Percentiles rank a stretch among this genome's conserved stretches.
phyloP scores from a whole-genome alignment of 164 flowering plant species.

The Buxus sempervirens region DNA sequence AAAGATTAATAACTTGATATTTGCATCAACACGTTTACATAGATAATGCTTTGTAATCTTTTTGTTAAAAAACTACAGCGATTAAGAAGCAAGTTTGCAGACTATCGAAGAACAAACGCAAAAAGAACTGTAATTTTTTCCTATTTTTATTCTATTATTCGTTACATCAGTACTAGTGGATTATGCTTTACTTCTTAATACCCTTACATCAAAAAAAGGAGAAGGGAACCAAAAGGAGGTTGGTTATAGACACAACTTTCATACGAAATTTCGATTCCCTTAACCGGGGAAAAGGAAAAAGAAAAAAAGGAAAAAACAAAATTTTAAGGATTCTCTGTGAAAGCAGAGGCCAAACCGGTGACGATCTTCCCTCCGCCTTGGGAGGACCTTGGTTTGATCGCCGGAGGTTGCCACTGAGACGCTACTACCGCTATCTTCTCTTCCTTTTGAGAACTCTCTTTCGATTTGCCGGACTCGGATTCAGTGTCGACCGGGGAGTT shows the following conservation, averaged over 20 bases:
- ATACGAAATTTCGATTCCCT: conserved; percentile 5
- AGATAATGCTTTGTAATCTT: too few relatives aligned
- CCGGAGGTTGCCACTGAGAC: conserved; percentile 60
- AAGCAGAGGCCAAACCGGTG: conserved; percentile 70
- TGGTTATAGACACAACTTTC: conserved; percentile 8
- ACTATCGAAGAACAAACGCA: neutral
- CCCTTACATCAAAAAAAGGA: conserved; percentile 42
- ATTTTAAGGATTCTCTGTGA: conserved; percentile 54
- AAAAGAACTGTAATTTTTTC: conserved; percentile 2
- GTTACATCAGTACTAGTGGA: conserved; percentile 22
- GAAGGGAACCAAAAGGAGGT: conserved; percentile 28
- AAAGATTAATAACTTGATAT: too few relatives aligned
- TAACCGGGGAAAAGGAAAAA: neutral
- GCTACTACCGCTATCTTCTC: conserved; percentile 11
- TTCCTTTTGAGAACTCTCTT: conserved; percentile 10
- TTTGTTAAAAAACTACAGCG: too few relatives aligned
- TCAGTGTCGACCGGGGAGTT: conserved; percentile 7
- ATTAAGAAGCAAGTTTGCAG: too few relatives aligned
- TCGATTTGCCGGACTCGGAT: neutral
- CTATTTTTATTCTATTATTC: conserved; percentile 9
- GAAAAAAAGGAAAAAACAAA: conserved; percentile 3
- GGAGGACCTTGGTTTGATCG: conserved; percentile 43
- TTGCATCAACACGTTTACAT: too few relatives aligned
- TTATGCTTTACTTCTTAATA: conserved; percentile 11
- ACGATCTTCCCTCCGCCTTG: conserved; percentile 49